These are phyloP conservation scores for Trametes punicea DNA, from an alignment of 768 basidiomycete species.

Conservation along the genomic window DNA sequence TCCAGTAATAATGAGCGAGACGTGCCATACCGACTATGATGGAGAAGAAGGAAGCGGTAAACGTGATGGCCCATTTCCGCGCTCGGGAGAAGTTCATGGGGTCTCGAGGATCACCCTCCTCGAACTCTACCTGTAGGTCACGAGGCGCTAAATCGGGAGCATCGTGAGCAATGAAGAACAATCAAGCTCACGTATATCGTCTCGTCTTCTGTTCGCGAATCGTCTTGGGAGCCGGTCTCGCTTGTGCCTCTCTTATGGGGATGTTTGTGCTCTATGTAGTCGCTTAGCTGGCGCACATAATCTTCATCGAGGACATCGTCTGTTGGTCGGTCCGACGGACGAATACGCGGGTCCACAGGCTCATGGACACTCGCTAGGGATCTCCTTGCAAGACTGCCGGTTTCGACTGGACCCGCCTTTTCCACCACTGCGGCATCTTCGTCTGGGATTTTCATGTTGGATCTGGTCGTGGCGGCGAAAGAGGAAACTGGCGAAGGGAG, in stretches of 20 bases:
- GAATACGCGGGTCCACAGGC: slow-evolving; percentile 39
- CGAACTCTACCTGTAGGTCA: slow-evolving; percentile 34
- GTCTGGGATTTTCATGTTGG: slow-evolving; percentile 4
- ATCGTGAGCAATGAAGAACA: neutral
- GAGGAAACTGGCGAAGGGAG: neutral
- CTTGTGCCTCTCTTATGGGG: slow-evolving; percentile 9
- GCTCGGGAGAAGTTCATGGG: slow-evolving; percentile 31
- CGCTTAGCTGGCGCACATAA: slow-evolving; percentile 32
- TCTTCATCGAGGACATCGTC: slow-evolving; percentile 34
- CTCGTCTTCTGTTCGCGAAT: slow-evolving; percentile 1
- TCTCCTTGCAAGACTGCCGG: slow-evolving; percentile 16
- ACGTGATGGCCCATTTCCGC: slow-evolving; percentile 40
- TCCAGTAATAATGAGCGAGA: neutral
- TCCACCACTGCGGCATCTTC: slow-evolving; percentile 14
- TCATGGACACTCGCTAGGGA: slow-evolving; percentile 24
- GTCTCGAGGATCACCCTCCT: slow-evolving; percentile 31
- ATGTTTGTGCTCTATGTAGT: slow-evolving; percentile 29
- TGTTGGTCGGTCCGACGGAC: slow-evolving; percentile 30
- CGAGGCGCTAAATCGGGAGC: neutral
- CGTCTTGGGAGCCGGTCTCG: neutral
- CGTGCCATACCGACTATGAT: slow-evolving; percentile 41
- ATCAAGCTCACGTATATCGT: slow-evolving; percentile 24
- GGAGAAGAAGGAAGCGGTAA: slow-evolving; percentile 46
- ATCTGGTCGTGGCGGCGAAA: neutral
- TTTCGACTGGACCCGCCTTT: neutral